These are phyloP conservation scores for Thyridium curvatum DNA, from an alignment of 2,329 filamentous ascomycete genomes.

Conservation along the genomic window DNA sequence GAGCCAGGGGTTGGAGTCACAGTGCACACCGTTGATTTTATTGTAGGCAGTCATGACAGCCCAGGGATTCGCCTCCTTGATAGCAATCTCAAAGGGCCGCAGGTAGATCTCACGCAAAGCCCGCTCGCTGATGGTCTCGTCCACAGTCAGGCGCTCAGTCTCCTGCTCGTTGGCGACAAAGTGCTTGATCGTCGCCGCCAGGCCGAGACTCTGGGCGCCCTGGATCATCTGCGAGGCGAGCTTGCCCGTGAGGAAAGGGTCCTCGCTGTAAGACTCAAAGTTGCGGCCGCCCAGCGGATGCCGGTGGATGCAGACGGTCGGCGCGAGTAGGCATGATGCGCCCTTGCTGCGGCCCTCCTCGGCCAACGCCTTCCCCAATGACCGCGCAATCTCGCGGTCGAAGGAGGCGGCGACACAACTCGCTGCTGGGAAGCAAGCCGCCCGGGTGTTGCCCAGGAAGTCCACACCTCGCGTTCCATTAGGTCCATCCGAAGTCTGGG, in stretches of 20 bases:
- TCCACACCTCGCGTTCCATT: slow-evolving; percentile 24
- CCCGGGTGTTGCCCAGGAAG: slow-evolving; percentile 29
- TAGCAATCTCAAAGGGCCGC: slow-evolving; percentile 35
- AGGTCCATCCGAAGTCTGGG: slow-evolving; percentile 18
- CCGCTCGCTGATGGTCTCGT: slow-evolving; percentile 20
- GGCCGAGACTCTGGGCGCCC: slow-evolving; percentile 33
- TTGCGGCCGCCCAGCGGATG: slow-evolving; percentile 25
- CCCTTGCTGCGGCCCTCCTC: slow-evolving; percentile 61
- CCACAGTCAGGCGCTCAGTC: slow-evolving; percentile 18
- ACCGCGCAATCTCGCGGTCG: slow-evolving; percentile 56
- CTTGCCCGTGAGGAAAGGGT: slow-evolving; percentile 37
- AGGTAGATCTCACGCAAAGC: slow-evolving; percentile 33
- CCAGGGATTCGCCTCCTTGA: slow-evolving; percentile 32
- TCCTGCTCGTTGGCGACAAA: slow-evolving; percentile 36
- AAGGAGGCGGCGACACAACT: slow-evolving; percentile 55
- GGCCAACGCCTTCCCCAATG: slow-evolving; percentile 60
- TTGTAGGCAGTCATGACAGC: slow-evolving; percentile 39
- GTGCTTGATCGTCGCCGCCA: slow-evolving; percentile 38
- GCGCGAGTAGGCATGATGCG: slow-evolving; percentile 61
- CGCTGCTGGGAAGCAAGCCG: slow-evolving; percentile 36
- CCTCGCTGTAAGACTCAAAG: slow-evolving; percentile 41
- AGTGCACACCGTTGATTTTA: slow-evolving; percentile 32
- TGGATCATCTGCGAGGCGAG: slow-evolving; percentile 35
- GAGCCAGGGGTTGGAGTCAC: slow-evolving; percentile 19
- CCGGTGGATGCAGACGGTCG: slow-evolving; percentile 24